Evolutionary conservation across 2,329 filamentous ascomycete genomes (phyloP), one percentile per base, ranked within the genome.

Genomic region (Helminthosporium solani): DNA sequence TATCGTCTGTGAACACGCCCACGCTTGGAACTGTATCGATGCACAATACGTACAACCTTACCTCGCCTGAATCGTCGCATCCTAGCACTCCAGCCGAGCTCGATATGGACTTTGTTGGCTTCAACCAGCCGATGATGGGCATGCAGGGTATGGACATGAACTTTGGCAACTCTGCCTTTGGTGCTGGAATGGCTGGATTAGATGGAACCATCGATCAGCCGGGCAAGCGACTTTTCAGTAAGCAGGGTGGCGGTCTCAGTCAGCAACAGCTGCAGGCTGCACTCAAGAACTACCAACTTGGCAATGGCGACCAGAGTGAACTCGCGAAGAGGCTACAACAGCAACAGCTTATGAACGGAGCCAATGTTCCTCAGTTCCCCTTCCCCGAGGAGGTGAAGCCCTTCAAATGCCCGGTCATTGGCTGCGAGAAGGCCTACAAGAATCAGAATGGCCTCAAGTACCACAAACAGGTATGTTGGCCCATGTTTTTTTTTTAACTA

Each of bases 401-500:
- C 0, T 99, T 96, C 78, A 88, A 91, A 68, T 99, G 94, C 64
- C 94, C 94, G 1, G 94, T 99, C 40, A 95, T 99, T 68, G 94
- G 94, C 5, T 99, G 94, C 65, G 94, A 97, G 71, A 99, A 99
- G 78, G 92, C 94, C 0, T 99, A 99, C 76, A 99, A 99, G 79
- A 99, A 99, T 70, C 94, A 97, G 70, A 99, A 99, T 60, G 94
- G 94, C 40, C 78, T 99, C 46, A 99, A 97, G 82, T 99, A 90
- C 61, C 84, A 87, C 73, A 86, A 86, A 73, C 76, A 80, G 65
- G 80, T 82, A 74, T 72, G 79, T 75, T 50, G 44, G 14, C 21
- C 28, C 36, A 47, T 44, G 18, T n/a, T 36, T 49, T 50, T 40
- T 50, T 16, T 27, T 41, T 42, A 39, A 25, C 37, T n/a, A 37